Evolutionary conservation across 2,329 filamentous ascomycete genomes (phyloP).

Genomic region (Rhynchosporium graminicola): DNA sequence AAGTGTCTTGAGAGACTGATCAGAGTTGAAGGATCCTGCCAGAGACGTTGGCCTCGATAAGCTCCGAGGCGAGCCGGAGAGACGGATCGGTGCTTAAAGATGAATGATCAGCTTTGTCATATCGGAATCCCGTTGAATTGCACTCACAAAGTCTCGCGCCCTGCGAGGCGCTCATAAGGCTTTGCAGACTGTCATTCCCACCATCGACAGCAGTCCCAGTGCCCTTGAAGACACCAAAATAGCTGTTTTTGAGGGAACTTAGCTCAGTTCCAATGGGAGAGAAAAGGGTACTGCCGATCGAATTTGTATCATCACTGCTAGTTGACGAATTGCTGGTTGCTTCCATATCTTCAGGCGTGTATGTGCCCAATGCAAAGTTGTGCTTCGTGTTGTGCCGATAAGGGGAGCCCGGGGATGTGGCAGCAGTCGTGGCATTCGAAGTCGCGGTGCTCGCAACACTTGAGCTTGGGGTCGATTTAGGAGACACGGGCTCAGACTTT

Average conservation of each 20-base stretch:
- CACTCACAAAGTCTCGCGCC: slow-evolving; percentile 1
- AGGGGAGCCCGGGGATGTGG: background rate
- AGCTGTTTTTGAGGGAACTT: background rate
- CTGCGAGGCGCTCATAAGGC: background rate
- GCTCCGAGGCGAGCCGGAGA: background rate
- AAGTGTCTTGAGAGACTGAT: background rate
- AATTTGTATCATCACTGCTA: background rate
- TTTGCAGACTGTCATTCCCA: slow-evolving; percentile 7
- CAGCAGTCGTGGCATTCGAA: background rate
- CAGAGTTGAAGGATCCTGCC: slow-evolving; percentile 3
- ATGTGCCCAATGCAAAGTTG: too few species aligned
- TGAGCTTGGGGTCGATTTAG: background rate
- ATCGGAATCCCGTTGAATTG: background rate
- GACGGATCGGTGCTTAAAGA: background rate
- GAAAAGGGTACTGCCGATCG: background rate
- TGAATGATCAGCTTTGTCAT: background rate
- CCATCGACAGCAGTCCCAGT: slow-evolving; percentile 7
- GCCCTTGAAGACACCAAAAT: background rate
- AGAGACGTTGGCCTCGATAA: slow-evolving; percentile 6
- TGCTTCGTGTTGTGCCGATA: background rate
- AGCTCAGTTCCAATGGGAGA: background rate
- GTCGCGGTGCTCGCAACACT: background rate
- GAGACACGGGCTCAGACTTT: background rate
- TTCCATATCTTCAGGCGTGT: background rate
- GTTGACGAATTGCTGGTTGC: background rate